Evolutionary conservation across 495 filamentous ascomycete species (phyloP), one percentile per base, ranked within the genome.

Genomic region (Aspergillus campestris): DNA sequence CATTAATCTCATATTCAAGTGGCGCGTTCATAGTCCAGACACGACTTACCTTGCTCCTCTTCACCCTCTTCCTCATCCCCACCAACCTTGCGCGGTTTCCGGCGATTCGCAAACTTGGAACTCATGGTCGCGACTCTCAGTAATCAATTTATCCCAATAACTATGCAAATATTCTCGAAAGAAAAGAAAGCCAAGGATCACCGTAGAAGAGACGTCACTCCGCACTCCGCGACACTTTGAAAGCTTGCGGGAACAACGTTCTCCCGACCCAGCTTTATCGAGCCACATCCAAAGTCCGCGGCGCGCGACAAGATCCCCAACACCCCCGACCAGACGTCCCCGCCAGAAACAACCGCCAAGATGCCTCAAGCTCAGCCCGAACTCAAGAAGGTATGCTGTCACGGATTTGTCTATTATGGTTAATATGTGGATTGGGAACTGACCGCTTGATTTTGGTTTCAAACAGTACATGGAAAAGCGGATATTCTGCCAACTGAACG

Each of bases 291-390:
- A 58, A 59, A 49, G 53, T 59, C 53, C 51, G 50, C 49, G 46
- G 36, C 50, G 46, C 51, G 38, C 18, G 18, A 24, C 18, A 56
- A 38, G 18, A 40, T 34, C 24, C 44, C 48, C 38, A 36, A 49
- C 45, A 37, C 29, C 39, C 49, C 43, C 37, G 34, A 34, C 40
- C 34, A 34, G 46, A 31, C 36, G 31, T 36, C 28, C 14, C 56
- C 41, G 38, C 48, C 52, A 30, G 55, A 46, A 44, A 42, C 42
- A 43, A 49, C 52, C 50, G 51, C 62, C 69, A 86, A 76, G 50
- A 98, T 98, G 94, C 89, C 94, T 70, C 91, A 91, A 86, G 89
- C 92, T 63, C 91, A 96, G 70, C 94, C 92, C 50, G 94, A 98
- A 68, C 81, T 98, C 49, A 97, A 98, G 71, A 97, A 96, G 81